phyloP scores from a whole-genome alignment of 352 stramenopile species.

The Pythium brachiatum region DNA sequence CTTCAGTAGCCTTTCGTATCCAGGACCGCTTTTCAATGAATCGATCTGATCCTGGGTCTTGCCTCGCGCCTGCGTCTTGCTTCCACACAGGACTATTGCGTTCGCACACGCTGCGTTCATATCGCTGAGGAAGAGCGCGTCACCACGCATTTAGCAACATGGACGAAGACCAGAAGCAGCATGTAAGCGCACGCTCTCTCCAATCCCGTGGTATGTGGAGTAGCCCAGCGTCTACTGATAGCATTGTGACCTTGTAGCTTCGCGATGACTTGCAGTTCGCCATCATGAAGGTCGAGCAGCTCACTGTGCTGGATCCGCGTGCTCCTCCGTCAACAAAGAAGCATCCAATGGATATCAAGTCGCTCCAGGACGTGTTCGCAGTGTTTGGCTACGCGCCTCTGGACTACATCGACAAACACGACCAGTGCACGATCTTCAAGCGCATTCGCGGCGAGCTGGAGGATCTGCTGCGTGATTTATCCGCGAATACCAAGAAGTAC shows the following conservation, averaged over 20 bases:
- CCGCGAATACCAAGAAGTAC: conserved; percentile 63
- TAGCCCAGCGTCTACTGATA: too few relatives aligned
- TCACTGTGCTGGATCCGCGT: conserved; percentile 46
- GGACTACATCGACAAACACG: conserved; percentile 67
- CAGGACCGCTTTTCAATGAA: background rate
- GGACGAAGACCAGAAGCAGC: conserved; percentile 57
- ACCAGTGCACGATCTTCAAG: conserved; percentile 72
- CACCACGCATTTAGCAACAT: conserved; percentile 29
- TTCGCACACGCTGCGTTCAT: too few relatives aligned
- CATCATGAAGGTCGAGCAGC: conserved; percentile 59
- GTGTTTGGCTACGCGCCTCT: conserved; percentile 62
- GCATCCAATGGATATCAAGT: conserved; percentile 66
- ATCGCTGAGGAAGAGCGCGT: too few relatives aligned
- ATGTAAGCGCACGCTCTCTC: conserved; percentile 42
- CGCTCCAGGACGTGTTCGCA: conserved; percentile 61
- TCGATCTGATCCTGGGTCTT: background rate
- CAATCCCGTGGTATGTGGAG: too few relatives aligned
- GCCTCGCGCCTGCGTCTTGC: background rate
- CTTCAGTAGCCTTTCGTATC: background rate
- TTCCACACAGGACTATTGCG: too few relatives aligned
- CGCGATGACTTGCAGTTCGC: conserved; percentile 73
- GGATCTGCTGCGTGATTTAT: conserved; percentile 48
- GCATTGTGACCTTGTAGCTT: conserved; percentile 30
- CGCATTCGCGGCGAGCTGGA: conserved; percentile 57
- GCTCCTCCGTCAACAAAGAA: conserved; percentile 34